Evolutionary conservation across 768 basidiomycete genomes (phyloP).

Genomic region (Russula emetica): DNA sequence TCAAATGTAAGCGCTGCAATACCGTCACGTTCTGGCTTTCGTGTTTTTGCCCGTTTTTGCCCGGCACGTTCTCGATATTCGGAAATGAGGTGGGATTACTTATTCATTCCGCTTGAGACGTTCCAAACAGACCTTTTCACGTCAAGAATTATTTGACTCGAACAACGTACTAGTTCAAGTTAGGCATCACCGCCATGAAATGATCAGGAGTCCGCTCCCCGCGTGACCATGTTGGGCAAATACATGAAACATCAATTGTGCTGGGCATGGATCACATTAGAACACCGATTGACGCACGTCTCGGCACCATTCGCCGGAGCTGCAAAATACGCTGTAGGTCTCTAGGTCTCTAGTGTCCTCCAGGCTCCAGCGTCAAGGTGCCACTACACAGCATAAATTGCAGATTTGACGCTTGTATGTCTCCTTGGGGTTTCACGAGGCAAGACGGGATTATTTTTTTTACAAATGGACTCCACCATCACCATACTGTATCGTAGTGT

Average conservation of each 20-base stretch:
- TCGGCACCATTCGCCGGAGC: background rate
- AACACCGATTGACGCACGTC: background rate
- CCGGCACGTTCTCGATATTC: too few species aligned
- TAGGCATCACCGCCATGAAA: background rate
- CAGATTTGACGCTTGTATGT: background rate
- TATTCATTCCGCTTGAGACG: background rate
- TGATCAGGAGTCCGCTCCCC: background rate
- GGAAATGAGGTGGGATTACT: background rate
- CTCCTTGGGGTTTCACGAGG: background rate
- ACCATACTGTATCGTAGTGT: background rate
- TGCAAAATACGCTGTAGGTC: background rate
- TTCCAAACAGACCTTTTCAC: background rate
- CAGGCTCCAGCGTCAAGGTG: background rate
- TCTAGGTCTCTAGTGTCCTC: background rate
- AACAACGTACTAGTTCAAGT: background rate
- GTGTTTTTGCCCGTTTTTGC: background rate
- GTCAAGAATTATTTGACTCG: background rate
- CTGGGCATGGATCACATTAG: background rate
- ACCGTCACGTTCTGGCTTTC: background rate
- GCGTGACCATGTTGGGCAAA: background rate
- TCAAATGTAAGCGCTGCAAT: background rate
- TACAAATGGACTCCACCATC: background rate
- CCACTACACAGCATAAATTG: background rate
- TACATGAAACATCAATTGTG: background rate
- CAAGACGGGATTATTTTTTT: background rate